Evolutionary conservation across 768 basidiomycete genomes (phyloP), one percentile per base, ranked within the genome.

Genomic region (Clitopilus passeckerianus): DNA sequence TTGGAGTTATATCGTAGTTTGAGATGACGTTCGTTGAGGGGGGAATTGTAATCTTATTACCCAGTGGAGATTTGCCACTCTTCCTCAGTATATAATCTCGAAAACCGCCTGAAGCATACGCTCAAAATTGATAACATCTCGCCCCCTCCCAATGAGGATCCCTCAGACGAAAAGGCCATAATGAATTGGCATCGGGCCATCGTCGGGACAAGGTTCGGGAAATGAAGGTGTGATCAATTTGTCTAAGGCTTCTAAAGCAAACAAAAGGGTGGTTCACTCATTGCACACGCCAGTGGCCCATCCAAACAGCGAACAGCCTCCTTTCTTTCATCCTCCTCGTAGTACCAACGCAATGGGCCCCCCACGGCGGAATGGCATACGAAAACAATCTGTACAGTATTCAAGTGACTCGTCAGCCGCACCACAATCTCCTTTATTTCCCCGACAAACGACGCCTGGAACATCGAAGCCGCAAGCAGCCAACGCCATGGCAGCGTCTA

Each of bases 401-500:
- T 59, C 59, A 58, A 63, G 33, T 50, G 55, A 56, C 33, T 44
- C 22, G 18, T 60, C 53, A 53, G 61, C 63, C 20, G 54, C 57
- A 16, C 59, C 63, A 50, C 46, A 63, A 30, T 64, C 63, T 23
- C 64, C 63, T 54, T 58, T 63, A 58, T 65, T 58, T 34, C 64
- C 61, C 22, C 64, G 63, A 16, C 54, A 64, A 5, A 66, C 65
- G 58, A 62, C 67, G 27, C 62, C 61, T 59, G 53, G 64, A 55
- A 66, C 66, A 60, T 60, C 67, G 66, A 60, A 65, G 34, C 59
- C 63, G 22, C 63, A 68, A 34, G 64, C 67, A 35, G 73, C 64
- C 59, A 64, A 74, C 54, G 82, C 84, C 62, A 89, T 89, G 86
- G 82, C 87, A 4, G 78, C 86, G 12, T 79, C 81, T 7, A 81